Percentiles rank a stretch among this genome's conserved stretches.
Conservation (phyloP, 2,329 filamentous ascomycete species). For the Aspergillus candidus region DNA sequence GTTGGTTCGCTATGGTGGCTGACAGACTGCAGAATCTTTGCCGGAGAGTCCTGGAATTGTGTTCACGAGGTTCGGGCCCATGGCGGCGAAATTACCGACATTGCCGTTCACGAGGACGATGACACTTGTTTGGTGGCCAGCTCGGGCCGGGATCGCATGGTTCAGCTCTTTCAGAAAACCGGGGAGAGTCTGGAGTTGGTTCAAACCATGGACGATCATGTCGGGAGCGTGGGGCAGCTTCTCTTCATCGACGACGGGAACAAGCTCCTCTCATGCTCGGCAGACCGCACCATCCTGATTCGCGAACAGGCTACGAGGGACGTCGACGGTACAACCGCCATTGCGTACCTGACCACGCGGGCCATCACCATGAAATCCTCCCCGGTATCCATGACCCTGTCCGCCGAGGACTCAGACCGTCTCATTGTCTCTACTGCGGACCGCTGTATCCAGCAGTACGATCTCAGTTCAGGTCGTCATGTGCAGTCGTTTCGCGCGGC, state of each 20-base stretch:
- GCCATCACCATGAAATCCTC: slow-evolving; percentile 80
- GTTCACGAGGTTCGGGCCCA: slow-evolving; percentile 77
- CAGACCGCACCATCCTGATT: slow-evolving; percentile 80
- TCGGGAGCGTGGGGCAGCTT: slow-evolving; percentile 73
- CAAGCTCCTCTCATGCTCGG: slow-evolving; percentile 75
- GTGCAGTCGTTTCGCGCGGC: slow-evolving; percentile 72
- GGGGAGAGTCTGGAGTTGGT: slow-evolving; percentile 64
- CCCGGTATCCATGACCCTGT: slow-evolving; percentile 74
- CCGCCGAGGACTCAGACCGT: slow-evolving; percentile 53
- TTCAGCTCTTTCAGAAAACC: slow-evolving; percentile 71
- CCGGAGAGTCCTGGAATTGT: slow-evolving; percentile 51
- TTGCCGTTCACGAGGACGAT: slow-evolving; percentile 63
- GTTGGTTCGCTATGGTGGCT: slow-evolving; percentile 13
- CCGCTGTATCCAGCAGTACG: slow-evolving; percentile 53
- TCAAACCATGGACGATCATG: slow-evolving; percentile 88
- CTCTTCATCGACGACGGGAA: slow-evolving; percentile 66
- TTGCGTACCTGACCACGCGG: slow-evolving; percentile 71
- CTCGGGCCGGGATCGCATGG: slow-evolving; percentile 81
- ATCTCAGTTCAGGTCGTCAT: slow-evolving; percentile 62
- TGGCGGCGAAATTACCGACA: slow-evolving; percentile 73
- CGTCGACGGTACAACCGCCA: slow-evolving; percentile 44
- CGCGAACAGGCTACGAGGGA: slow-evolving; percentile 70
- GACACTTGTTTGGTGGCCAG: slow-evolving; percentile 66
- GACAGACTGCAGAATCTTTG: slow-evolving; percentile 22
- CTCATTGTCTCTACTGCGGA: slow-evolving; percentile 58